A percentile compares a stretch with the other conserved stretches of the same genome.
Evolutionary conservation across 768 basidiomycete genomes (phyloP).

Genomic region (Fibroporia radiculosa): DNA sequence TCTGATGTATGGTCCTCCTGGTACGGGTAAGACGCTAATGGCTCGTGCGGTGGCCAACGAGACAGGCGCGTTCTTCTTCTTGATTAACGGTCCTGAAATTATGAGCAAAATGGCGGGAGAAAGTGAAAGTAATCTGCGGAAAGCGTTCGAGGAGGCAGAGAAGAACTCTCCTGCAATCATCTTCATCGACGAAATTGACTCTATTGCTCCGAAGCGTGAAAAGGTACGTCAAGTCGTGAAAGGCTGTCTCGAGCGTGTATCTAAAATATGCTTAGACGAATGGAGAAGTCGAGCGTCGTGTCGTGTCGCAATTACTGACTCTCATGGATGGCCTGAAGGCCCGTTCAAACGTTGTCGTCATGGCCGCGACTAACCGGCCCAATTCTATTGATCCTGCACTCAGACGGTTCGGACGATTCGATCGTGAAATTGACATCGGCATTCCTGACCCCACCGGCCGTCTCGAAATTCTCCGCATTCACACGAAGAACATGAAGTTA

Average conservation of each 20-base stretch:
- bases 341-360: constrained; percentile 97
- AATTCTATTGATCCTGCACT: constrained; percentile 99
- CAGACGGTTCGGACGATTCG: constrained; percentile 97
- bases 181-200: constrained; percentile 99
- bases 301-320: constrained; percentile 95
- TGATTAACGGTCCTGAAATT: constrained; percentile 99
- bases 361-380: constrained; percentile 98
- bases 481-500: constrained; percentile 99
- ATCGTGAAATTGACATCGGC: constrained; percentile 98
- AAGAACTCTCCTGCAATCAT: constrained; percentile 99
- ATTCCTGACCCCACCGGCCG: constrained; percentile 99
- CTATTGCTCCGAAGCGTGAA: constrained; percentile 99
- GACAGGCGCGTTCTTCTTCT: constrained; percentile 99
- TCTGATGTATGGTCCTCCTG: constrained; percentile 96
- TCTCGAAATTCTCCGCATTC: constrained; percentile 96
- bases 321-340: constrained; percentile 99
- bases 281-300: constrained; percentile 98
- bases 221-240: constrained; percentile 77
- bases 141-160: constrained; percentile 99
- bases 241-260: too few relatives aligned
- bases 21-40: constrained; percentile 99
- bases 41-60: constrained; percentile 99
- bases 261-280: constrained; percentile 76
- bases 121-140: constrained; percentile 92
- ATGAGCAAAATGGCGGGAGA: constrained; percentile 99